These are phyloP conservation scores for Arthrobotrys musiformis DNA, from an alignment of 2,329 filamentous ascomycete species.

Conservation along the genomic window DNA sequence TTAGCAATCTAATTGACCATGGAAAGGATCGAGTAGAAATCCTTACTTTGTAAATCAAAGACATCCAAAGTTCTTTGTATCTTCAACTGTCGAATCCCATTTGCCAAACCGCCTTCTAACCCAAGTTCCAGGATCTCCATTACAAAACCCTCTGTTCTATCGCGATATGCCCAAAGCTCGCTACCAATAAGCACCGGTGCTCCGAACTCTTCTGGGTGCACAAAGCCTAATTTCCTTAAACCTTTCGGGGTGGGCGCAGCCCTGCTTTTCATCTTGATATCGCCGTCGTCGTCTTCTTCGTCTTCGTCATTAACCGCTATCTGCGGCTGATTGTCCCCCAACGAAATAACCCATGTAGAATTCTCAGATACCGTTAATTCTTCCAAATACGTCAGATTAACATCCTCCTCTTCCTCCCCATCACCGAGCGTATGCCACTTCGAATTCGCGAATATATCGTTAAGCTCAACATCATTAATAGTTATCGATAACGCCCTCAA, in stretches of 20 bases:
- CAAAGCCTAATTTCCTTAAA: constrained; percentile 5
- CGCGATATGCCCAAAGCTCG: constrained; percentile 1
- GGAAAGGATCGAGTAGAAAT: neutral
- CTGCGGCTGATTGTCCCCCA: constrained; percentile 4
- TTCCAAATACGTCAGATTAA: neutral
- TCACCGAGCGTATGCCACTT: neutral
- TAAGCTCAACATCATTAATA: neutral
- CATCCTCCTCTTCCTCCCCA: neutral
- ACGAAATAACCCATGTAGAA: neutral
- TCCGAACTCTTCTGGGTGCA: constrained; percentile 4
- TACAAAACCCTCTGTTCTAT: neutral
- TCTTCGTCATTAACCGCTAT: neutral
- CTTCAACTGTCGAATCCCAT: constrained; percentile 6
- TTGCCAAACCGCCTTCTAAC: neutral
- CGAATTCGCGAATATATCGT: neutral
- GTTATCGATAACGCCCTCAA: neutral
- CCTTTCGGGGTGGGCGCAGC: neutral
- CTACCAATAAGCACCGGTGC: neutral
- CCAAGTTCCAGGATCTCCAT: constrained; percentile 1
- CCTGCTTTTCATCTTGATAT: neutral
- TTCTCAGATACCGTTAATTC: constrained; percentile 15
- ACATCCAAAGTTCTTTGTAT: constrained; percentile 9
- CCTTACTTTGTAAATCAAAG: constrained; percentile 10
- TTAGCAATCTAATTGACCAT: neutral
- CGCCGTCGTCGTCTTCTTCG: neutral